Evolutionary conservation across 495 filamentous ascomycete genomes (phyloP), one percentile per base, ranked within the genome.

Genomic region (Aspergillus haitiensis): DNA sequence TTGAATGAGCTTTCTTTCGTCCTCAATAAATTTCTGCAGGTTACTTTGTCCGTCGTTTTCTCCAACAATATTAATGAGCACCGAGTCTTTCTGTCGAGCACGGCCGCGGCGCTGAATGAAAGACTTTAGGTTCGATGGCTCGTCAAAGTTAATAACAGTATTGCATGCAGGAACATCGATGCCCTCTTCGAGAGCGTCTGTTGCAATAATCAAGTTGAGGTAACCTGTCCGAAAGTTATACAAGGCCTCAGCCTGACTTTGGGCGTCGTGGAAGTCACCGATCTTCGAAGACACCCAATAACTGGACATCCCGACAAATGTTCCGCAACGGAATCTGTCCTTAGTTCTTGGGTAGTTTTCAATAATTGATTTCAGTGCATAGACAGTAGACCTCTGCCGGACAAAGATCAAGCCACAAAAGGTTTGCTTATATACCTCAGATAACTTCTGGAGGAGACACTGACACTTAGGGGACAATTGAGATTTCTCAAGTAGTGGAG

Each of bases 41-140:
- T 8, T 13, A 40, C 13, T 13, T 8, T 9, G 37, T 13, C 13
- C 37, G 9, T 40, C 13, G 1, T 13, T 1, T 40, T 40, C 37
- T 3, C 37, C 37, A 9, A 40, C 13, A 40, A 40, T 40, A 40
- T 40, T 40, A 8, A 40, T 13, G 13, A 40, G 13, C 37, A 40
- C 37, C 37, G 37, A 40, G 37, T 13, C 37, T 40, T 13, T 40
- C 2, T 40, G 37, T 40, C 37, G 37, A 40, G 37, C 37, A 40
- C 37, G 37, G 37, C 37, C 37, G 37, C 37, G 37, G 37, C 37
- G 37, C 37, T 40, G 37, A 40, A 40, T 40, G 37, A 40, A 40
- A 40, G 37, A 40, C 37, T 40, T 40, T 13, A 40, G 37, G 13
- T 40, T 40, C 2, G 37, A 40, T 40, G 37, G 37, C 37, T 13